Base-by-base conservation (phyloP, 345 rosid genomes). In the Pistacia atlantica region DNA sequence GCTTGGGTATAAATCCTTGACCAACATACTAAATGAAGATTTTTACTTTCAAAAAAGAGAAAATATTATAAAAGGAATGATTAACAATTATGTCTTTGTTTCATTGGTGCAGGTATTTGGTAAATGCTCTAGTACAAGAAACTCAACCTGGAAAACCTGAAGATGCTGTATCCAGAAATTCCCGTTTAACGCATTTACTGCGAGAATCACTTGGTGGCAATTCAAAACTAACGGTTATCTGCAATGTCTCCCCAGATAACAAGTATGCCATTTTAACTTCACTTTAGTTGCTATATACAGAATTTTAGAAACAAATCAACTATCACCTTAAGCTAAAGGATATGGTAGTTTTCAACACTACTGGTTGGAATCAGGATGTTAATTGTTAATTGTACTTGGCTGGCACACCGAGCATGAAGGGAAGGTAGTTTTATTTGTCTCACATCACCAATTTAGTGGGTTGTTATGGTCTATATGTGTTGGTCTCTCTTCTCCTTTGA, bases 131-230 rank as follows among this genome's bases (percentile, higher is more conserved):
- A 14, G 87, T 88, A 11, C 83, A 85, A 75, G 88, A 82, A 72
- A 78, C 72, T 66, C 87, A 86, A 52, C 80, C 78, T 17, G 90
- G 84, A 46, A 82, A 79, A 51, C 72, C 77, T 63, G 80, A 84
- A 75, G 92, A 78, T 83, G 74, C 78, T 72, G 88, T 84, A 22
- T 90, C 89, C 74, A 78, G 69, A 78, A 83, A 87, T 62, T 96
- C 92, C 6, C 84, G 97, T 78, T 85, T 96, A 75, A 91, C 99
- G 63, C 95, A 87, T 84, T 80, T 94, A 75, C 80, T 94, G 80
- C 87, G 84, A 88, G 98, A 96, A 68, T 86, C 97, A 48, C 90
- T 96, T n/a, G 98, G 99, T 72, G 99, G 99, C 82, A 94, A 94
- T 80, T 85, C 98, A 45, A 96, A 92, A 80, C 95, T 94, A 71